Evolutionary conservation across 352 stramenopile species (phyloP), one percentile per base, ranked within the genome.

Genomic region (Blastocystis sp.): DNA sequence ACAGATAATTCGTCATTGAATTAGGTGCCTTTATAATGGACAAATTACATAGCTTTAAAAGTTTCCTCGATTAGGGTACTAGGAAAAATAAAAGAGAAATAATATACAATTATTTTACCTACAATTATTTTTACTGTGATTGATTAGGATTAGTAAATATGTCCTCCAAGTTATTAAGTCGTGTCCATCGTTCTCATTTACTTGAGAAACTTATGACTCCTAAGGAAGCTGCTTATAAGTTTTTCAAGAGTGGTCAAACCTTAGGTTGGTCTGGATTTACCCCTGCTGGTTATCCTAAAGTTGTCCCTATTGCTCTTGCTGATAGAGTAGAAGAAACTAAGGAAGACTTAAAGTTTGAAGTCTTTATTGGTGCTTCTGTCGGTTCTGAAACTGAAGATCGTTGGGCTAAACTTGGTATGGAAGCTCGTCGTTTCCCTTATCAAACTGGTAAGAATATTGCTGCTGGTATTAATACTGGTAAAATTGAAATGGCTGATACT

Each of bases 391-490:
- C 49, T 6, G 49, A 59, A 30, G 49, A 59, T 59, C 49, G 49
- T 24, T 59, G 49, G 49, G 49, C 49, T 5, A 59, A 59, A 40
- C 49, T 59, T 36, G 49, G 49, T 44, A 59, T 59, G 49, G 18
- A 44, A n/a, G 46, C 49, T 59, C 49, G 49, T 52, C 49, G 49
- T 21, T 59, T 36, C 36, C 49, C 49, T 47, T 59, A 59, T 24
- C 49, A 59, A 40, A 59, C 49, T 13, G 49, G 49, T 31, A 59
- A 59, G 49, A 59, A 59, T 40, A 59, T 59, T 52, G 49, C 49
- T 3, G 48, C 46, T 36, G 49, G 49, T 5, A 59, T 59, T 40
- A 59, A 59, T 25, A 59, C 49, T 13, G 49, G 49, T 4, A 59
- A 59, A 40, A 59, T 59, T 30, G 49, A 59, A 40, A 59, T 59